Percentiles rank a stretch among this genome's conserved stretches.
phyloP scores from a whole-genome alignment of 1,284 basidiomycete species.

The Leccinum cinnamomeum region DNA sequence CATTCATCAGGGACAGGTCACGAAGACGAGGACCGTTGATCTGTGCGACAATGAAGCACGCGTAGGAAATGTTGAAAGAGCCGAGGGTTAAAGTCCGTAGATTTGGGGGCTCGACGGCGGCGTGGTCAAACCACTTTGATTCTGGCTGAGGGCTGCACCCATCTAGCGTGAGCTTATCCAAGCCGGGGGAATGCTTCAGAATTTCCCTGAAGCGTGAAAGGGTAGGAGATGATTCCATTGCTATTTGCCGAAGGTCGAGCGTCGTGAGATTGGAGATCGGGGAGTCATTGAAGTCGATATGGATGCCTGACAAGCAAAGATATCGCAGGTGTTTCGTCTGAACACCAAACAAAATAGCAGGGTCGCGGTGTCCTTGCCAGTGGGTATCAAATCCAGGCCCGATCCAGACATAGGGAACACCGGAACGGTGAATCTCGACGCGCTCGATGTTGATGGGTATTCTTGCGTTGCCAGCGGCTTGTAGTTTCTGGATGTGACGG shows the following conservation, averaged over 20 bases:
- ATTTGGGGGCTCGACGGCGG: slow-evolving; percentile 44
- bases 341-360: slow-evolving; percentile 49
- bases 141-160: slow-evolving; percentile 52
- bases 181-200: slow-evolving; percentile 45
- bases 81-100: slow-evolving; percentile 54
- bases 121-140: slow-evolving; percentile 22
- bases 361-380: slow-evolving; percentile 28
- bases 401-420: slow-evolving; percentile 44
- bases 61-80: slow-evolving; percentile 49
- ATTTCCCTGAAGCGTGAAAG: slow-evolving; percentile 51
- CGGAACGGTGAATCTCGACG: slow-evolving; percentile 59
- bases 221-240: slow-evolving; percentile 47
- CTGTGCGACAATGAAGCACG: slow-evolving; percentile 44
- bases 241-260: slow-evolving; percentile 60
- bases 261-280: slow-evolving; percentile 50
- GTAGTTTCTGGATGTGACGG: slow-evolving; percentile 48
- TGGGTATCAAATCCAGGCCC: slow-evolving; percentile 38
- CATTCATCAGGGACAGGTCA: slow-evolving; percentile 53
- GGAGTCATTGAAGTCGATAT: slow-evolving; percentile 54
- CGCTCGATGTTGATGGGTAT: slow-evolving; percentile 46
- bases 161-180: slow-evolving; percentile 56
- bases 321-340: slow-evolving; percentile 43
- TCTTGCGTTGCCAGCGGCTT: slow-evolving; percentile 34
- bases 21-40: slow-evolving; percentile 51
- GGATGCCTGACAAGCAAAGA: slow-evolving; percentile 44